Conservation (phyloP, 768 basidiomycete species). For the Pleurotus citrinopileatus region DNA sequence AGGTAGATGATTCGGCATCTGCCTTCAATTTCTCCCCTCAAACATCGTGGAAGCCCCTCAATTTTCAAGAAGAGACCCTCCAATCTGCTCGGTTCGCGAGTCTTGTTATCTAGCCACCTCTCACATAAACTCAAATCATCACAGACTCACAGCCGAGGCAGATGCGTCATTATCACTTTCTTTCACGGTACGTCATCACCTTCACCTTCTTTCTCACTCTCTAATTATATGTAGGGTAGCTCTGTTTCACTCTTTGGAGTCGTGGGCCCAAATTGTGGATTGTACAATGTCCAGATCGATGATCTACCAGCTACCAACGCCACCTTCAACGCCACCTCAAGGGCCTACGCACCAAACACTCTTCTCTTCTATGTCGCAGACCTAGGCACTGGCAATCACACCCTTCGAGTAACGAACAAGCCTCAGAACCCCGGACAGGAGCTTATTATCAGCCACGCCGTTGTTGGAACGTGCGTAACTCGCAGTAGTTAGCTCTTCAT, state of each 20-base stretch:
- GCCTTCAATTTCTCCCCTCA: neutral
- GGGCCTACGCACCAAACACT: constrained; percentile 21
- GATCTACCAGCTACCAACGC: constrained; percentile 15
- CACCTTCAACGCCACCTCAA: constrained; percentile 15
- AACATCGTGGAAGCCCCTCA: neutral
- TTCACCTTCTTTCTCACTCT: neutral
- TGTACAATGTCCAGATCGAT: constrained; percentile 30
- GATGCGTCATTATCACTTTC: constrained; percentile 21
- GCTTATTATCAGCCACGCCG: constrained; percentile 29
- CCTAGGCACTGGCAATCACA: constrained; percentile 27
- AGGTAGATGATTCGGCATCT: neutral
- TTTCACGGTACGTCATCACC: constrained; percentile 21
- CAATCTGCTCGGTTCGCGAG: neutral
- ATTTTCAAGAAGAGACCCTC: constrained; percentile 1
- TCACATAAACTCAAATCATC: neutral
- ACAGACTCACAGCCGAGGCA: constrained; percentile 10
- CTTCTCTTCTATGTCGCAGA: constrained; percentile 27
- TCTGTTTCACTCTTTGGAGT: constrained; percentile 37
- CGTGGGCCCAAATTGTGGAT: constrained; percentile 28
- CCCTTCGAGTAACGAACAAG: constrained; percentile 27
- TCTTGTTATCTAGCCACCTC: neutral
- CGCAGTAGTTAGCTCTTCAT: constrained; percentile 1
- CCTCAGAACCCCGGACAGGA: constrained; percentile 17
- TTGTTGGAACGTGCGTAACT: constrained; percentile 11
- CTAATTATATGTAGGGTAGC: constrained; percentile 18